Percentiles rank a stretch among this genome's conserved stretches.
phyloP scores from a whole-genome alignment of 2,329 filamentous ascomycete species.

The Akanthomyces dipterigenus region DNA sequence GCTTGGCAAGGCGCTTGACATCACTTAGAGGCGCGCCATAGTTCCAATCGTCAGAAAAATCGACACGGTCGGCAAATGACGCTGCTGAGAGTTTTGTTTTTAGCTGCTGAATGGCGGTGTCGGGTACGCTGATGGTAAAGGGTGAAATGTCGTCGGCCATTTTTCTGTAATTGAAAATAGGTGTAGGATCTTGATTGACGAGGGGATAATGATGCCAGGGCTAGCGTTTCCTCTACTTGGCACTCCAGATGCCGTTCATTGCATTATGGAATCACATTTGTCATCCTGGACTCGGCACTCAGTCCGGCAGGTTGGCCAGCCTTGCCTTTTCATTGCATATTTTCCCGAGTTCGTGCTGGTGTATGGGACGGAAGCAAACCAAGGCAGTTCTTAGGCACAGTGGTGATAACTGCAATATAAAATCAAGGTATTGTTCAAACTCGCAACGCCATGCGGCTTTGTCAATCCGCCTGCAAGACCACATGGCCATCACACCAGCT shows the following conservation, averaged over 20 bases:
- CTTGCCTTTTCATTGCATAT: background rate
- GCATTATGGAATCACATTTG: background rate
- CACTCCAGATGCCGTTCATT: background rate
- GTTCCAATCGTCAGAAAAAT: conserved; percentile 28
- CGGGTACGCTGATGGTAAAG: conserved; percentile 29
- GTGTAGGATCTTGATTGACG: background rate
- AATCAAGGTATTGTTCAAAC: too few species aligned
- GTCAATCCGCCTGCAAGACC: background rate
- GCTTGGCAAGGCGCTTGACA: conserved; percentile 27
- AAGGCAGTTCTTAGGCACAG: too few species aligned
- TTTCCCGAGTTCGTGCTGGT: too few species aligned
- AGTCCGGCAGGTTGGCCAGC: background rate
- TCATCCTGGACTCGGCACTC: background rate
- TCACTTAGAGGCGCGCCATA: conserved; percentile 27
- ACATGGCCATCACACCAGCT: background rate
- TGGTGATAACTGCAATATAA: too few species aligned
- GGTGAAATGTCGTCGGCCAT: conserved; percentile 21
- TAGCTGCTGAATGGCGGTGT: conserved; percentile 23
- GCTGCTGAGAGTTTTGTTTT: conserved; percentile 26
- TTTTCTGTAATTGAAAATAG: background rate
- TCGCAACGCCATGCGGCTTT: background rate
- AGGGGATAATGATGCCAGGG: too few species aligned
- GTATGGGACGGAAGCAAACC: too few species aligned
- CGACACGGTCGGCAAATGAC: conserved; percentile 23
- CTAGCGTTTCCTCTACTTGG: too few species aligned